A percentile compares a stretch with the other conserved stretches of the same genome.
Conservation (phyloP, 768 basidiomycete species). For the Antrodiella citrinella region DNA sequence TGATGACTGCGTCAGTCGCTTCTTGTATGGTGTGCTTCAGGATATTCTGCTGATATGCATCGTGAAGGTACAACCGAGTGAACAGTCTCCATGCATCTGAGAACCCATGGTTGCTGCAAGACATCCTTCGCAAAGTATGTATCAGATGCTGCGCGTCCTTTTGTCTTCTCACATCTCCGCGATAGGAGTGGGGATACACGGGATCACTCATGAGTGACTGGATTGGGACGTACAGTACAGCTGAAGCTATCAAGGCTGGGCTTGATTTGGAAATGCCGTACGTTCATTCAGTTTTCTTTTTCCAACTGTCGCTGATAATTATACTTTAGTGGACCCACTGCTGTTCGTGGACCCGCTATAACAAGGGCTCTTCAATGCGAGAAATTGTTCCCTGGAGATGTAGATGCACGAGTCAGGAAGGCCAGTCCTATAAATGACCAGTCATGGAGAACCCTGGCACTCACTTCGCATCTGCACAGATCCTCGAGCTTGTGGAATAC, state of each 20-base stretch:
- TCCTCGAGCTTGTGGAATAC: slow-evolving; percentile 38
- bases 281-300: too few species aligned
- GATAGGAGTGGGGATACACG: slow-evolving; percentile 54
- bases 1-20: slow-evolving; percentile 45
- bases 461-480: slow-evolving; percentile 20
- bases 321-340: slow-evolving; percentile 33
- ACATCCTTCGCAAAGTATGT: slow-evolving; percentile 43
- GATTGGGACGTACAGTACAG: slow-evolving; percentile 42
- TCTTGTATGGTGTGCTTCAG: background rate
- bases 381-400: slow-evolving; percentile 35
- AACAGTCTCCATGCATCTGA: slow-evolving; percentile 57
- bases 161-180: too few species aligned
- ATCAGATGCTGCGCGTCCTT: too few species aligned
- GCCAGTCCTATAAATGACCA: slow-evolving; percentile 2
- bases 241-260: slow-evolving; percentile 49
- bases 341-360: slow-evolving; percentile 40
- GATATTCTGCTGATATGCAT: background rate
- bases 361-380: slow-evolving; percentile 30
- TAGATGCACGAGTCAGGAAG: slow-evolving; percentile 28
- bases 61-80: slow-evolving; percentile 45
- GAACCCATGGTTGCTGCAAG: slow-evolving; percentile 37
- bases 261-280: slow-evolving; percentile 60
- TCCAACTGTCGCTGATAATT: too few species aligned
- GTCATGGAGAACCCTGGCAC: background rate
- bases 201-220: slow-evolving; percentile 57